Conservation (phyloP, 2,329 filamentous ascomycete species). For the Venturiaceae sp. region DNA sequence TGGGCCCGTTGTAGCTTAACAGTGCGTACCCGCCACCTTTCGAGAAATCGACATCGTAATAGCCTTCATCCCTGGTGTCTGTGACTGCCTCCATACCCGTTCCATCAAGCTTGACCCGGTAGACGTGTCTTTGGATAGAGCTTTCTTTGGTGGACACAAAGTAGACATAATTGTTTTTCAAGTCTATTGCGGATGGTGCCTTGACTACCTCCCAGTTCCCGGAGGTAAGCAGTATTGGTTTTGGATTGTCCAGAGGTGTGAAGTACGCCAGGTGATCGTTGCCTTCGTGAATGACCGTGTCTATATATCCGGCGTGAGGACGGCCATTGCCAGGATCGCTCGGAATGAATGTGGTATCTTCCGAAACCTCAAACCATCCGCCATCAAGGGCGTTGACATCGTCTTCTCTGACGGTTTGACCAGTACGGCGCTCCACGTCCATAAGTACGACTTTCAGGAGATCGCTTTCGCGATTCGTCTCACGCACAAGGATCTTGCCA, state of each 20-base stretch:
- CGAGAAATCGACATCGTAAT: conserved; percentile 79
- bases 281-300: conserved; percentile 76
- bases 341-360: conserved; percentile 77
- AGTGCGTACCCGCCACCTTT: conserved; percentile 70
- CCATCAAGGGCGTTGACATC: conserved; percentile 81
- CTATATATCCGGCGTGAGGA: conserved; percentile 80
- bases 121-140: conserved; percentile 83
- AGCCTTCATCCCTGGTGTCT: conserved; percentile 62
- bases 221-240: conserved; percentile 78
- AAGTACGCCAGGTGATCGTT: conserved; percentile 94
- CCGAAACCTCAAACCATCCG: conserved; percentile 93
- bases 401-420: conserved; percentile 67
- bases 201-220: conserved; percentile 88
- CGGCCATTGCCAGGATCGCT: conserved; percentile 70
- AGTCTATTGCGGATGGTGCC: conserved; percentile 74
- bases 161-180: conserved; percentile 81
- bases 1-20: conserved; percentile 75
- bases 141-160: conserved; percentile 81
- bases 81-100: conserved; percentile 64
- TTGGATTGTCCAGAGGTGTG: conserved; percentile 69
- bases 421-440: conserved; percentile 63
- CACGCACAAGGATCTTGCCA: conserved; percentile 72
- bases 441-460: conserved; percentile 79
- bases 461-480: conserved; percentile 92
- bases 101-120: conserved; percentile 78